Conservation (phyloP, 352 stramenopile genomes). For the Blastocystis sp. region DNA sequence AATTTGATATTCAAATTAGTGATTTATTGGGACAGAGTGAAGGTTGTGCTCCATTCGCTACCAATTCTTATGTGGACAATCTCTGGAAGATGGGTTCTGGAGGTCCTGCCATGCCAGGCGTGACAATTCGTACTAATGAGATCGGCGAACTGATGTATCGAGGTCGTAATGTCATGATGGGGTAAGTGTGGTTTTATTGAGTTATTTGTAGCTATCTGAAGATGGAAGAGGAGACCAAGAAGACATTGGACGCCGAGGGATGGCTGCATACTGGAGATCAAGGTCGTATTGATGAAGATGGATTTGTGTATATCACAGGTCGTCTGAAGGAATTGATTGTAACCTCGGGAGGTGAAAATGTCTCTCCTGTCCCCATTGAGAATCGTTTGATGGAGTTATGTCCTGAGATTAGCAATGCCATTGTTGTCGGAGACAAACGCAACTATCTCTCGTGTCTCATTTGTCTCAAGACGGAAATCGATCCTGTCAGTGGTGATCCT, state of each 20-base stretch:
- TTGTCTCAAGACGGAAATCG: slow-evolving; percentile 79
- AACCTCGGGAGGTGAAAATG: slow-evolving; percentile 89
- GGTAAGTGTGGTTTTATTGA: slow-evolving; percentile 74
- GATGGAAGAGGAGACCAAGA: slow-evolving; percentile 75
- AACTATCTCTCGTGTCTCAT: slow-evolving; percentile 86
- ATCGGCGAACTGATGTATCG: slow-evolving; percentile 73
- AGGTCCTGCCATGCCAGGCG: slow-evolving; percentile 43
- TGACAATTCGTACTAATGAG: slow-evolving; percentile 21
- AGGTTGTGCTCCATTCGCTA: slow-evolving; percentile 58
- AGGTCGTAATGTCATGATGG: slow-evolving; percentile 77
- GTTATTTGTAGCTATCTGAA: slow-evolving; percentile 69
- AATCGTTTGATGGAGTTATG: slow-evolving; percentile 84
- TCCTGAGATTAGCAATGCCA: slow-evolving; percentile 83
- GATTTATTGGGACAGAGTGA: slow-evolving; percentile 74
- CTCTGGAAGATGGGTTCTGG: slow-evolving; percentile 59
- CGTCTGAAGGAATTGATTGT: slow-evolving; percentile 75
- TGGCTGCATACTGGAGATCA: slow-evolving; percentile 90
- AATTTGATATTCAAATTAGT: slow-evolving; percentile 73
- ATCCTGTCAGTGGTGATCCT: slow-evolving; percentile 52
- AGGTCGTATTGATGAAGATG: slow-evolving; percentile 80
- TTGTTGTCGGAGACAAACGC: slow-evolving; percentile 86
- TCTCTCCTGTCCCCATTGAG: slow-evolving; percentile 86
- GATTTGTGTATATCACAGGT: slow-evolving; percentile 72
- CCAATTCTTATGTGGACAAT: slow-evolving; percentile 58
- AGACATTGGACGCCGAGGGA: slow-evolving; percentile 84